Evolutionary conservation across 2,329 filamentous ascomycete genomes (phyloP).

Genomic region (Diaporthe sp.): DNA sequence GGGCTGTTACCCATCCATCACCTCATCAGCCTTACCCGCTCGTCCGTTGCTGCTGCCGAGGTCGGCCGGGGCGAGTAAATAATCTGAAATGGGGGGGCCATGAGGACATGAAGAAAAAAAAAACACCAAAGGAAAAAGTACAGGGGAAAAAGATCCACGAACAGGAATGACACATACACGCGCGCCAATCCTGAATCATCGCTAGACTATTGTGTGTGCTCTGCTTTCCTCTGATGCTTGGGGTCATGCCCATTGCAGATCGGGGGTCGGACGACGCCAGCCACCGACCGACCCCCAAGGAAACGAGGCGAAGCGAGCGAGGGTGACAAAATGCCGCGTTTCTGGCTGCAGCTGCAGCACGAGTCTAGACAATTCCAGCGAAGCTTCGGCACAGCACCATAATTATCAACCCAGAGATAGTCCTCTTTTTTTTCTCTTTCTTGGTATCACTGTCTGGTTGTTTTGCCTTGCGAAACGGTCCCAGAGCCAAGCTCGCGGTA

Average conservation of each 20-base stretch:
- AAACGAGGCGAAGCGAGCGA: conserved; percentile 20
- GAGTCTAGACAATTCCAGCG: neutral
- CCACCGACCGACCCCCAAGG: neutral
- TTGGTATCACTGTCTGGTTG: neutral
- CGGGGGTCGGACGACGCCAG: conserved; percentile 9
- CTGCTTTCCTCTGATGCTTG: neutral
- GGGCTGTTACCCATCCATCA: conserved; percentile 23
- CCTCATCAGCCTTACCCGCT: conserved; percentile 39
- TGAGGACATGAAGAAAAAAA: neutral
- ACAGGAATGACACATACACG: conserved; percentile 32
- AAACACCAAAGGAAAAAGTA: neutral
- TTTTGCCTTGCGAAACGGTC: conserved; percentile 21
- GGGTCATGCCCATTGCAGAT: conserved; percentile 15
- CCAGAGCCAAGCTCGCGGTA: conserved; percentile 11
- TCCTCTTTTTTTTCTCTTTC: neutral
- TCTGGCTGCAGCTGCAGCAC: neutral
- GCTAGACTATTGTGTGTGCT: neutral
- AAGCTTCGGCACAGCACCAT: neutral
- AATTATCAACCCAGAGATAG: neutral
- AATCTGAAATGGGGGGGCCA: neutral
- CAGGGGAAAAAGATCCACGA: conserved; percentile 5
- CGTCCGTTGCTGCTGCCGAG: conserved; percentile 41
- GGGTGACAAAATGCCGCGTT: conserved; percentile 34
- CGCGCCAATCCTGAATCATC: conserved; percentile 22
- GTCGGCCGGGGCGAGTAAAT: conserved; percentile 36